Conservation (phyloP, 2,329 filamentous ascomycete genomes). For the Periconia digitata region DNA sequence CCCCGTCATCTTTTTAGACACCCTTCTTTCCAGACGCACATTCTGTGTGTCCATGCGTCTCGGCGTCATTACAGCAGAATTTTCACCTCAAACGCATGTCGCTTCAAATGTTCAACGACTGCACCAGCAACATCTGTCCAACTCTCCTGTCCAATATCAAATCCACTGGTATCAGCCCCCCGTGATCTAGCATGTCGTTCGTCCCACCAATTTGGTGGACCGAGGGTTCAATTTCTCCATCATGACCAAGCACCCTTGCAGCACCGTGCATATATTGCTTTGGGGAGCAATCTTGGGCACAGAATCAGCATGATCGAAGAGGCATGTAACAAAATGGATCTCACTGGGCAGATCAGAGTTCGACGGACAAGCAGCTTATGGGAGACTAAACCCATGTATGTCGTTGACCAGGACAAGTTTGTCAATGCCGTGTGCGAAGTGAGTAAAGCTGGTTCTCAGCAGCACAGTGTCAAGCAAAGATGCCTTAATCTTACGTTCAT, state of each 20-base stretch:
- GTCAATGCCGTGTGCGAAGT: conserved; percentile 93
- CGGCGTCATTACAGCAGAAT: background rate
- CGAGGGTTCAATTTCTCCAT: conserved; percentile 13
- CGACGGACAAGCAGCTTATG: conserved; percentile 84
- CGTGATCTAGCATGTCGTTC: background rate
- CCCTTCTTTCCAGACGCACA: background rate
- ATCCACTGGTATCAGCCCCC: background rate
- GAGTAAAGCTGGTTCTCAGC: conserved; percentile 29
- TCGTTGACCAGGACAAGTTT: conserved; percentile 83
- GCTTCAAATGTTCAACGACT: background rate
- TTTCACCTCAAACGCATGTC: conserved; percentile 5
- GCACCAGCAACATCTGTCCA: background rate
- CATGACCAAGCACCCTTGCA: conserved; percentile 10
- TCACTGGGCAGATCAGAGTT: conserved; percentile 67
- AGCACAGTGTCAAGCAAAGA: conserved; percentile 1
- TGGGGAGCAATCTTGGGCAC: conserved; percentile 92
- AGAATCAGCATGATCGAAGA: conserved; percentile 81
- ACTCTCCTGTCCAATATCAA: background rate
- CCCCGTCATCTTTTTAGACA: background rate
- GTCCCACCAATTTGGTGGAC: background rate
- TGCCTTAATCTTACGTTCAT: conserved; percentile 6
- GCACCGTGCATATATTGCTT: conserved; percentile 72
- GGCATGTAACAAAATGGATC: conserved; percentile 77
- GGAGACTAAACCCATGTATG: conserved; percentile 97
- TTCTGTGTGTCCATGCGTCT: background rate